Base-by-base conservation (phyloP, 371 early-diverging fungal species). In the Rhizopus arrhizus region DNA sequence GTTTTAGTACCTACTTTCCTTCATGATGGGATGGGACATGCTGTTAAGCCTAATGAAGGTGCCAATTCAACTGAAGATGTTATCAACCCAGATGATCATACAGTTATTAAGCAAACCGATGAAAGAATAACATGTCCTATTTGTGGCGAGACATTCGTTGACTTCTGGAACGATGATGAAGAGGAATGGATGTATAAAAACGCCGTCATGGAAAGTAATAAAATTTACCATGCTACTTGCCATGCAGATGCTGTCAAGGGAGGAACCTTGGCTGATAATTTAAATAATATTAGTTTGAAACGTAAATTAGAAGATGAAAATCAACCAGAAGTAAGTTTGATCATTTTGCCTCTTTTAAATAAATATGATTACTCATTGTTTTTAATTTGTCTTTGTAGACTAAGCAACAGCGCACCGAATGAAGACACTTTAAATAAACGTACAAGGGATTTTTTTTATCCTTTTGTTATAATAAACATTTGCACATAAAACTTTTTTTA, bases 161-260 rank as follows among this genome's bases (percentile, higher is more conserved):
- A 86, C 55, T 82, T 89, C 56, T 97, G 89, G 85, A 89, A 92
- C 65, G 95, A 96, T 53, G 89, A 88, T 31, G 88, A 89, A 51
- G 96, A 96, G 59, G 89, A 89, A 42, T 96, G 96, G 96, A 88
- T 91, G 80, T 89, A 89, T 54, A 85, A 88, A 45, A 91, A 91
- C 64, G 93, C 95, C 4, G 77, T 92, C 1, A 66, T 82, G 29
- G 84, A 87, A 9, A 87, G 91, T 46, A 80, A 82, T 4, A 72
- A 78, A 83, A 84, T 89, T 47, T 89, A 85, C 62, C 89, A 89
- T 70, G 84, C 87, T 5, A 87, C 85, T 4, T 89, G 89, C 56
- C 81, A 85, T 65, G 83, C 85, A 3, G 87, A 89, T 68, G 80
- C 75, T 43, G 55, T 74, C 32, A 74, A 70, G 56, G 74, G 69